Evolutionary conservation across 2,329 filamentous ascomycete species (phyloP).

Genomic region (Gaeumannomyces tritici): DNA sequence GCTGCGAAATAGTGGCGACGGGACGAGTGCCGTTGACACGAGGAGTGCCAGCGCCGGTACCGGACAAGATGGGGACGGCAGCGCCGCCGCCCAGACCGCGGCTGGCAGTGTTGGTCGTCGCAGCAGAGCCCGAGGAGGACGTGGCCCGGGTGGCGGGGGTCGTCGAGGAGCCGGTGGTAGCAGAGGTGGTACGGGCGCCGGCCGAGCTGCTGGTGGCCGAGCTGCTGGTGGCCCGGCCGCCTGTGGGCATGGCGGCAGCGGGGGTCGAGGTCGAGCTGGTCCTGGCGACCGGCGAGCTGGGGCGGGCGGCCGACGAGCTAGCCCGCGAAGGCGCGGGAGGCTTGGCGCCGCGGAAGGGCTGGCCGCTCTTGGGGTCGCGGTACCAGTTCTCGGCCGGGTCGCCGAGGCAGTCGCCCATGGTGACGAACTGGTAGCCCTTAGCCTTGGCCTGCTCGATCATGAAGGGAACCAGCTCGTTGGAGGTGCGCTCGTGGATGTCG

Average conservation of each 20-base stretch:
- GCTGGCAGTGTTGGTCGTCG: not conserved
- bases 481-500: slow-evolving; percentile 36
- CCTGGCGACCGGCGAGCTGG: too few relatives aligned
- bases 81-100: not conserved
- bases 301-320: not conserved
- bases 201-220: not conserved
- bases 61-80: not conserved
- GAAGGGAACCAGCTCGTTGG: slow-evolving; percentile 28
- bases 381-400: slow-evolving; percentile 37
- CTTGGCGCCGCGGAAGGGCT: slow-evolving; percentile 5
- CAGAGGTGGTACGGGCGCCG: not conserved
- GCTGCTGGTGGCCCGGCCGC: not conserved
- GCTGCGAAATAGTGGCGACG: not conserved
- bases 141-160: not conserved
- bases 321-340: not conserved
- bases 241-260: not conserved
- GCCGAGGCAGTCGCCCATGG: slow-evolving; percentile 37
- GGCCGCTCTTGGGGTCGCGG: slow-evolving; percentile 23
- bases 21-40: not conserved
- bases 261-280: not conserved
- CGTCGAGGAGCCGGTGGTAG: not conserved
- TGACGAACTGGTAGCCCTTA: slow-evolving; percentile 33
- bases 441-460: slow-evolving; percentile 28
- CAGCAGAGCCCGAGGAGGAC: too few relatives aligned
- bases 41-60: too few relatives aligned